Evolutionary conservation across 2,329 filamentous ascomycete genomes (phyloP), one percentile per base, ranked within the genome.

Genomic region (Fusarium stilboides): DNA sequence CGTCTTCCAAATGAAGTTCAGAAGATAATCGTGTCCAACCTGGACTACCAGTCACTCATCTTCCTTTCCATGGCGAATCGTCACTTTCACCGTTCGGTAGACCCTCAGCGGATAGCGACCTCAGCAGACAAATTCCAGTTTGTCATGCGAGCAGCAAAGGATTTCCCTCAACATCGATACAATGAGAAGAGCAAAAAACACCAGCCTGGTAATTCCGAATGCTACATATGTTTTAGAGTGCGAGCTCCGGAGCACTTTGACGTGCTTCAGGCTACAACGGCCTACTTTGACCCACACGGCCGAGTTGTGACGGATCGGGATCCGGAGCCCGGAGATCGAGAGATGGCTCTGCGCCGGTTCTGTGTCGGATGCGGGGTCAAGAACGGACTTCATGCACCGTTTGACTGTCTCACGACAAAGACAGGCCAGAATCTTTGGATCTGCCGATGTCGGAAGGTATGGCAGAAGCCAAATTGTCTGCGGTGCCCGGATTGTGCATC

Each of bases 11-110:
- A 51, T 19, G 76, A 79, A 52, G 56, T 82, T 14, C 78, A 78
- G 39, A 65, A 65, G 3, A 76, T 79, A 34, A 71, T 82, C 42
- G 77, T 78, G 53, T 76, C 74, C 7, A 51, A 76, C 26, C 67
- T 82, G n/a, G 80, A 82, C 68, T 82, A 82, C 46, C 77, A 81
- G 63, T 75, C 79, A n/a, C 76, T 82, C 33, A 82, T 82, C 44
- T 74, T 78, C 53, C 71, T 82, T 8, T 82, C 80, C 2, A 78
- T 76, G 22, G 74, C 74, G 69, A 82, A 78, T 57, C 73, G 75
- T 34, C 74, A 77, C 62, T 79, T 81, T 59, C 68, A 80, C 57
- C 72, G 64, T 33, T 63, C 68, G 7, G 72, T 82, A 49, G 68
- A 80, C 28, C 79, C 80, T 4, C 76, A 74, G 46, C 62, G 52